Percentiles rank a stretch among this genome's conserved stretches.
Conservation (phyloP, 148 eudicot species). For the Heliamphora exappendiculata region DNA sequence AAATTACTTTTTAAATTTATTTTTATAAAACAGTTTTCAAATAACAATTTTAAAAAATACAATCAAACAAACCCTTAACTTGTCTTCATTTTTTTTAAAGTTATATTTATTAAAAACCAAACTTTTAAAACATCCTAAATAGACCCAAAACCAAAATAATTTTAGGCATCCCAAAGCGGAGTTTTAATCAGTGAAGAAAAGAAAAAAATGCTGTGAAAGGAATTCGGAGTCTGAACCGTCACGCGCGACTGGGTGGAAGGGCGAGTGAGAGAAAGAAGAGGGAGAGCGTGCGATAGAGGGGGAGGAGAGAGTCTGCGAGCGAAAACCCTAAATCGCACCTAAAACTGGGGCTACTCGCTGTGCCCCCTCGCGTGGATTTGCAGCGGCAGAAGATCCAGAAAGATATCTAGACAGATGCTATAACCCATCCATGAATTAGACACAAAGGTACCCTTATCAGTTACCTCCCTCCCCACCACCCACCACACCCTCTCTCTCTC, state of each 20-base stretch:
- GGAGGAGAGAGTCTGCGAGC: not conserved
- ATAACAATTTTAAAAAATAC: no score
- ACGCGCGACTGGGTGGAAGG: conserved; percentile 15
- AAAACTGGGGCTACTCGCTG: conserved; percentile 41
- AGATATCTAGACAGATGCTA: not conserved
- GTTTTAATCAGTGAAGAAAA: not conserved
- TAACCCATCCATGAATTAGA: not conserved
- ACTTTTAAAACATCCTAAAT: no score
- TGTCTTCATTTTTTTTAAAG: no score
- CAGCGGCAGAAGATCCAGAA: conserved; percentile 14
- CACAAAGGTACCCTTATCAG: not conserved
- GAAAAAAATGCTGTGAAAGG: not conserved
- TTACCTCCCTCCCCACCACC: not conserved
- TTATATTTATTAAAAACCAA: no score
- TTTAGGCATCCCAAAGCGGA: no score
- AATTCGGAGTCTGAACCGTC: not conserved
- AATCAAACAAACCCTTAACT: no score
- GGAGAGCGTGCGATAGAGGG: not conserved
- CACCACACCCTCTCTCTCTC: not conserved
- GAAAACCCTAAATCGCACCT: conserved; percentile 27
- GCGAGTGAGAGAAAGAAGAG: conserved; percentile 16
- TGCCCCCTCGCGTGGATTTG: conserved; percentile 50
- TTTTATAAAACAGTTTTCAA: no score
- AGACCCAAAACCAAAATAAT: no score
- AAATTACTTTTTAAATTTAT: no score